Base-by-base conservation (phyloP, 352 stramenopile genomes). In the Globisporangium irregulare region DNA sequence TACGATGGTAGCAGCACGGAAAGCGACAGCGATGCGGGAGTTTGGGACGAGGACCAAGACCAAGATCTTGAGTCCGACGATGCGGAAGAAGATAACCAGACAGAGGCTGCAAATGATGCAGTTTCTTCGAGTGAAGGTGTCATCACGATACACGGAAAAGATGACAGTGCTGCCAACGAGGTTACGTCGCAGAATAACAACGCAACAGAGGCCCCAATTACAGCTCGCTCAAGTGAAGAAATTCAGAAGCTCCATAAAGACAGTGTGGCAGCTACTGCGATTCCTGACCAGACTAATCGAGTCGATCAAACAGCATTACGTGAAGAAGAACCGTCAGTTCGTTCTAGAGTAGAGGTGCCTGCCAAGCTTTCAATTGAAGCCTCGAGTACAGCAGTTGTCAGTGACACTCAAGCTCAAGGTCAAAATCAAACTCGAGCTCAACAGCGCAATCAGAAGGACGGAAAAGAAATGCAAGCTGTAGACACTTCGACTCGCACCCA, bases 1-100 rank as follows among this genome's bases (percentile, higher is more conserved):
- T 15, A 60, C 38, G 53, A 67, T 15, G 62, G 24, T 36, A 67
- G 62, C 51, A 54, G 34, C 62, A 67, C 62, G 1, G 62, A 67
- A 57, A 68, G 63, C 32, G 63, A 68, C 12, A 58, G 38, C 15
- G 54, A 68, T 4, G 3, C 48, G 12, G 63, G 54, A 22, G 50
- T 25, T 12, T 68, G 25, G 29, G 25, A 41, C 9, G 24, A 55
- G n/a, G 36, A 29, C 7, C 7, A 55, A 22, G 27, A 41, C 7
- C 15, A 24, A 4, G 18, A 62, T 20, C 5, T 50, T n/a, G 15
- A 4, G 4, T 20, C 41, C 15, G 62, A 27, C 15, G 24, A 29
- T 34, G 20, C 29, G 9, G 48, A 56, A 24, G 24, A 56, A 14
- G 24, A 38, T 29, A 36, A 14, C 8, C 14, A 51, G 9, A 29